Conservation (phyloP, 805 yeast species). For the Ogataea neopini region DNA sequence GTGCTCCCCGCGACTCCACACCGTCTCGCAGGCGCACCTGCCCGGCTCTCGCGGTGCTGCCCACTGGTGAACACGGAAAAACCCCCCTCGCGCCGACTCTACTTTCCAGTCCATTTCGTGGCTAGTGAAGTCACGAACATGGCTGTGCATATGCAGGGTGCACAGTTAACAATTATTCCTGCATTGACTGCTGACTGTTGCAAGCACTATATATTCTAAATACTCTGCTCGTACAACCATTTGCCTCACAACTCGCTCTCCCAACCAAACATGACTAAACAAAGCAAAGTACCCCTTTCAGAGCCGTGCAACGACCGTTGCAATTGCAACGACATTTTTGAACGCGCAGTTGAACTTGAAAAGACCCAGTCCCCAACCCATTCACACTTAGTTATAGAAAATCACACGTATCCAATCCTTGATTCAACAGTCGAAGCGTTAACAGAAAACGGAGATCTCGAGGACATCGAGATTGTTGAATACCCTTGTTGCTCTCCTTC, state of each 20-base stretch:
- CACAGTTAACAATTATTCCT: not conserved
- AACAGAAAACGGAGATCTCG: constrained; percentile 60
- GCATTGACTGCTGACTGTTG: constrained; percentile 4
- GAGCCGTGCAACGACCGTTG: not conserved
- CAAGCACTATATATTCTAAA: not conserved
- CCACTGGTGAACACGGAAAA: no score
- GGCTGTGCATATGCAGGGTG: constrained; percentile 3
- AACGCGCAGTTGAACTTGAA: constrained; percentile 15
- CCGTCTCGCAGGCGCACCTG: no score
- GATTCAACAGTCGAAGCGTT: constrained; percentile 74
- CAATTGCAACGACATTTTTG: constrained; percentile 12
- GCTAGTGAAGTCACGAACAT: not conserved
- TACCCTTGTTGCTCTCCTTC: constrained; percentile 23
- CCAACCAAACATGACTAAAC: not conserved
- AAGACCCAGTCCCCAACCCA: constrained; percentile 1
- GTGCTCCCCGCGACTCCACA: not conserved
- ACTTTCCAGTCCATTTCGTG: not conserved
- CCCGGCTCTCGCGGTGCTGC: no score
- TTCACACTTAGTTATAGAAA: constrained; percentile 48
- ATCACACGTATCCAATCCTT: constrained; percentile 77
- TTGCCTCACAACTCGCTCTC: not conserved
- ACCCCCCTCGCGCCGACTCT: no score
- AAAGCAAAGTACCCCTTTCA: not conserved
- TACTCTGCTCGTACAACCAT: not conserved
- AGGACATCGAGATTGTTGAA: constrained; percentile 65